Evolutionary conservation across 2,329 filamentous ascomycete species (phyloP).

Genomic region (Penicillium sp.): DNA sequence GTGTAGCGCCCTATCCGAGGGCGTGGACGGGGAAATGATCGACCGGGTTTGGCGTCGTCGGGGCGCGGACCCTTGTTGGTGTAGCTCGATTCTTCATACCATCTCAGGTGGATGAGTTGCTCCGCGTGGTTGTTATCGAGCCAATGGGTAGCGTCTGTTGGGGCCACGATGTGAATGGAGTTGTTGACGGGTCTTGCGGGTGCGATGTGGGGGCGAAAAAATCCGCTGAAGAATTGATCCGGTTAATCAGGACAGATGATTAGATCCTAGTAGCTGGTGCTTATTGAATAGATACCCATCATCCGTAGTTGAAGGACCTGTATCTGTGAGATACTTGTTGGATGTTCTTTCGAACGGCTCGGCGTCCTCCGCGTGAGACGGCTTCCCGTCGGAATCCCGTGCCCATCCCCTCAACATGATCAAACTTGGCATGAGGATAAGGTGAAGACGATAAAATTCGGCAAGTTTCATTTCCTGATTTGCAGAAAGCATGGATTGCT

Average conservation of each 20-base stretch:
- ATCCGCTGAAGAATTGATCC: not conserved
- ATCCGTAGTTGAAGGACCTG: not conserved
- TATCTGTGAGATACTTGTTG: not conserved
- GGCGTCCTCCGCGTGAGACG: not conserved
- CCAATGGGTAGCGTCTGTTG: constrained; percentile 12
- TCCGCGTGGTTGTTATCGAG: constrained; percentile 8
- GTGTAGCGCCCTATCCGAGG: not conserved
- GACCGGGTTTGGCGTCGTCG: constrained; percentile 9
- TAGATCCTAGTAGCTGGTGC: too few relatives aligned
- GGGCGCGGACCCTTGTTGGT: constrained; percentile 4
- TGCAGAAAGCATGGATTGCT: not conserved
- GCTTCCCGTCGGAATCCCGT: constrained; percentile 30
- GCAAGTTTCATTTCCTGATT: not conserved
- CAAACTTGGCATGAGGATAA: constrained; percentile 6
- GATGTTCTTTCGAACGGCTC: not conserved
- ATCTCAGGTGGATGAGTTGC: not conserved
- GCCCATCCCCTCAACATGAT: constrained; percentile 14
- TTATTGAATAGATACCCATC: not conserved
- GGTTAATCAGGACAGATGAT: not conserved
- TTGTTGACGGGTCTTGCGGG: not conserved
- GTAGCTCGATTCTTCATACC: too few relatives aligned
- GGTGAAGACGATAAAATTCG: not conserved
- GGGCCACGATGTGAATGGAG: constrained; percentile 18
- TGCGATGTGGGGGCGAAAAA: not conserved
- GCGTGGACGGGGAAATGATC: constrained; percentile 10